Evolutionary conservation across 2,329 filamentous ascomycete genomes (phyloP).

Genomic region (Neonectria neomacrospora): DNA sequence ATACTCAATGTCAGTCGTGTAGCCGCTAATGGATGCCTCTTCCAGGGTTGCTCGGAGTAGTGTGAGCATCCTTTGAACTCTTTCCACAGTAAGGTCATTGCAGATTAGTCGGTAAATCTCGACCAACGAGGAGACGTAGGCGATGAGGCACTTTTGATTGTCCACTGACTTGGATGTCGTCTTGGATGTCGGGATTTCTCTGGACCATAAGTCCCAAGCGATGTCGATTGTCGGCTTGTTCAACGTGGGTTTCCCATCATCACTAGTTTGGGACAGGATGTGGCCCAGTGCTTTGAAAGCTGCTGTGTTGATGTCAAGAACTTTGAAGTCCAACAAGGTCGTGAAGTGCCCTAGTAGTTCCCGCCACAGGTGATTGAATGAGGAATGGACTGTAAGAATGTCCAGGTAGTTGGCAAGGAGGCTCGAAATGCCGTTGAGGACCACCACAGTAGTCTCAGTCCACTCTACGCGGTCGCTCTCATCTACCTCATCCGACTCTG

Average conservation of each 20-base stretch:
- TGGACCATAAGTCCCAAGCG: conserved; percentile 77
- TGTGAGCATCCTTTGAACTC: conserved; percentile 74
- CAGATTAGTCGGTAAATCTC: conserved; percentile 83
- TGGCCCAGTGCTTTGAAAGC: conserved; percentile 74
- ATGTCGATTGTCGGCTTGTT: conserved; percentile 66
- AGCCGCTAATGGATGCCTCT: conserved; percentile 73
- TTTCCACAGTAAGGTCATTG: conserved; percentile 68
- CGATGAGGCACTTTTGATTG: conserved; percentile 85
- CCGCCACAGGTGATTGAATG: conserved; percentile 80
- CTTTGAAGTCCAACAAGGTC: conserved; percentile 68
- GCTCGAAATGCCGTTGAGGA: conserved; percentile 77
- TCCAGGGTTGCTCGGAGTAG: conserved; percentile 78
- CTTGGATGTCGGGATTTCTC: conserved; percentile 67
- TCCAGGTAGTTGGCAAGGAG: conserved; percentile 82
- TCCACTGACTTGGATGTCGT: conserved; percentile 57
- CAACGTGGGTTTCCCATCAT: conserved; percentile 56
- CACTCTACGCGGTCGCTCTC: conserved; percentile 66
- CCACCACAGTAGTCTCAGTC: conserved; percentile 79
- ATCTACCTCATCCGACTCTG: conserved; percentile 52
- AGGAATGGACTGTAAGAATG: conserved; percentile 71
- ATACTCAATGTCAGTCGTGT: conserved; percentile 78
- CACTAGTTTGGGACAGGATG: conserved; percentile 65
- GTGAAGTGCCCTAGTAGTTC: conserved; percentile 77
- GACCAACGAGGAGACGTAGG: conserved; percentile 81
- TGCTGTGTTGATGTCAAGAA: conserved; percentile 78